Percentiles rank a stretch among this genome's conserved stretches.
phyloP scores from a whole-genome alignment of 2,329 filamentous ascomycete species.

The Alternaria gaisen region DNA sequence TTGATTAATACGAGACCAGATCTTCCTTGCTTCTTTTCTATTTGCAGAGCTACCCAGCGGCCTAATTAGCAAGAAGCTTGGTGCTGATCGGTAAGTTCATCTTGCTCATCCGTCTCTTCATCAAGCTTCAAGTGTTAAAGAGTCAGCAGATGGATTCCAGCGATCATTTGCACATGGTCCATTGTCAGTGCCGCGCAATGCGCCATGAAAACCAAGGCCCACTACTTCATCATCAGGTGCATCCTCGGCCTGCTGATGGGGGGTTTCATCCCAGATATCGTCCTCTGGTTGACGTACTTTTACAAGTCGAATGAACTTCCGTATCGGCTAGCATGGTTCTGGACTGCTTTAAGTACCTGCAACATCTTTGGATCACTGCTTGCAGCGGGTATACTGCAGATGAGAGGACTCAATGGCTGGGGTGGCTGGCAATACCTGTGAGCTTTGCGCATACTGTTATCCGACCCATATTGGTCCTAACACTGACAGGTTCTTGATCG shows the following conservation, averaged over 20 bases:
- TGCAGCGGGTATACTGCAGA: conserved; percentile 53
- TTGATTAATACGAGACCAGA: conserved; percentile 23
- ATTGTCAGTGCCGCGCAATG: conserved; percentile 50
- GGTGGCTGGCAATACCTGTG: conserved; percentile 53
- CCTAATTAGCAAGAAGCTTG: conserved; percentile 61
- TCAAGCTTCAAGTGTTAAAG: not conserved
- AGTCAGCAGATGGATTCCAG: conserved; percentile 45
- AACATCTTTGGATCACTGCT: conserved; percentile 52
- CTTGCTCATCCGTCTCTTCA: too few relatives aligned
- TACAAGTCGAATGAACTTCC: conserved; percentile 54
- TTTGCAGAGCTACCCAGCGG: conserved; percentile 61
- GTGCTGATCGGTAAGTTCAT: conserved; percentile 52
- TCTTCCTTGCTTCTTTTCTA: conserved; percentile 54
- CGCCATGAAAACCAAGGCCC: conserved; percentile 42
- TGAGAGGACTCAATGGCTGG: conserved; percentile 54
- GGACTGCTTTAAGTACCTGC: conserved; percentile 51
- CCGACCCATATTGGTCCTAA: conserved; percentile 39
- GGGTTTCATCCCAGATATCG: conserved; percentile 47
- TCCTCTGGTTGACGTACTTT: conserved; percentile 55
- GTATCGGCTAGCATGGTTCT: conserved; percentile 55
- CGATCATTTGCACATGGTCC: conserved; percentile 49
- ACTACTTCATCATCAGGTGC: conserved; percentile 51
- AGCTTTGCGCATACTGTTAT: not conserved
- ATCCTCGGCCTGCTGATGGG: conserved; percentile 54
- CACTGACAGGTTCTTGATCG: conserved; percentile 61